Percentiles rank a stretch among this genome's conserved stretches.
Conservation (phyloP, 192 early-diverging fungal genomes). For the Oehlia diaphana region DNA sequence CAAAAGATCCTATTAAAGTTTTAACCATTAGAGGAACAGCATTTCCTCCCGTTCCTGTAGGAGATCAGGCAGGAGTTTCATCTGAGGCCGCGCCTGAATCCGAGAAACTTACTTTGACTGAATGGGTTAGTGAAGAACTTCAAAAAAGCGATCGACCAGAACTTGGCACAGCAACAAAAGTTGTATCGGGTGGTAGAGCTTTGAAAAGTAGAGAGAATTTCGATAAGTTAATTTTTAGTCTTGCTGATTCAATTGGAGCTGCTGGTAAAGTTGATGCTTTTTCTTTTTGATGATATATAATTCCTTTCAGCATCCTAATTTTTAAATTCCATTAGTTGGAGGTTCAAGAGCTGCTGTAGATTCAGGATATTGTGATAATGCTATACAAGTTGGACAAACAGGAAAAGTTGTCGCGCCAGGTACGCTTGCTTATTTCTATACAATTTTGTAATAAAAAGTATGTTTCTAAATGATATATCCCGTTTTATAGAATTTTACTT, state of each 20-base stretch:
- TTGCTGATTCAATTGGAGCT: constrained; percentile 93
- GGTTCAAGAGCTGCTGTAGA: constrained; percentile 98
- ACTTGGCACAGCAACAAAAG: constrained; percentile 81
- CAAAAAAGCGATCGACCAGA: constrained; percentile 95
- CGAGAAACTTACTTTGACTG: constrained; percentile 55
- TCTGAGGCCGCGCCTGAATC: constrained; percentile 70
- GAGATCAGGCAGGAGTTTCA: constrained; percentile 54
- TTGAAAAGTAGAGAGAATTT: constrained; percentile 98
- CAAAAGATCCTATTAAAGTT: constrained; percentile 82
- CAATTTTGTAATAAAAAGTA: neutral
- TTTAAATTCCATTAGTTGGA: constrained; percentile 65
- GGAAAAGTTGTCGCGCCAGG: constrained; percentile 97
- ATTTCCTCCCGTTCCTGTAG: constrained; percentile 70
- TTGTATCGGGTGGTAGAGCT: constrained; percentile 93
- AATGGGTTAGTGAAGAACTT: constrained; percentile 89
- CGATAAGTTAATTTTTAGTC: constrained; percentile 75
- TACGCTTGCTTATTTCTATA: constrained; percentile 27
- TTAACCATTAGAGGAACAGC: constrained; percentile 89
- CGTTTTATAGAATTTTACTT: constrained; percentile 73
- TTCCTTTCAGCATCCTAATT: neutral
- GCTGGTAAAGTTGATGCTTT: constrained; percentile 61
- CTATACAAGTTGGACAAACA: constrained; percentile 97
- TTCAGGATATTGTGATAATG: constrained; percentile 95
- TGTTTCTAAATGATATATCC: neutral
- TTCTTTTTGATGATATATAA: neutral